phyloP scores from a whole-genome alignment of 148 eudicot species.

The Camellia sinensis region DNA sequence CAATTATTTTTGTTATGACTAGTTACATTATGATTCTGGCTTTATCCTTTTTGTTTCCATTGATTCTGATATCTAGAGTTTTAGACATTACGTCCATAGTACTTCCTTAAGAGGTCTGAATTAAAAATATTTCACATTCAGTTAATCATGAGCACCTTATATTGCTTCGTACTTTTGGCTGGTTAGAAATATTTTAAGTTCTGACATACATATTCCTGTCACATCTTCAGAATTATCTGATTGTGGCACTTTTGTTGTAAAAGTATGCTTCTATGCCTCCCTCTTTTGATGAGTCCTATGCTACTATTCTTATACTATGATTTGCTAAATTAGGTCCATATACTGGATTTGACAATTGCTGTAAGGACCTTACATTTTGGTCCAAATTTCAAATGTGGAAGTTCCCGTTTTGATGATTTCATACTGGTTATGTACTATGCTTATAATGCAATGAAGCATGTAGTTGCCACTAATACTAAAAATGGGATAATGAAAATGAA shows the following conservation, averaged over 20 bases:
- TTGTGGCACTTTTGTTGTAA: neutral
- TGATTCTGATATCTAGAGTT: neutral
- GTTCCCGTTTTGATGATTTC: no score
- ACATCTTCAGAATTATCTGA: neutral
- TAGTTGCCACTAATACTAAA: no score
- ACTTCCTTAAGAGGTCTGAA: neutral
- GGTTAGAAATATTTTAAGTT: neutral
- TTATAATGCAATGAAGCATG: neutral
- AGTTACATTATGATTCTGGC: neutral
- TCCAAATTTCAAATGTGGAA: neutral
- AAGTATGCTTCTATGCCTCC: neutral
- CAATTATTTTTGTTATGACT: no score
- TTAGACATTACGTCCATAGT: no score
- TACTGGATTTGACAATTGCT: neutral
- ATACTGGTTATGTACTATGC: neutral
- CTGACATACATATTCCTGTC: no score
- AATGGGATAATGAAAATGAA: neutral
- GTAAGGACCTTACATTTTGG: neutral
- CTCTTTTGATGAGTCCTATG: neutral
- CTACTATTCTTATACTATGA: no score
- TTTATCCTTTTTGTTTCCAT: no score
- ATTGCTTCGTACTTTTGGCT: neutral
- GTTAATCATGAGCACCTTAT: slow-evolving; percentile 46
- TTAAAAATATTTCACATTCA: slow-evolving; percentile 22
- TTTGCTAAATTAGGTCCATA: neutral